phyloP scores from a whole-genome alignment of 2,329 filamentous ascomycete species.

The Chaetomium olivaceum region DNA sequence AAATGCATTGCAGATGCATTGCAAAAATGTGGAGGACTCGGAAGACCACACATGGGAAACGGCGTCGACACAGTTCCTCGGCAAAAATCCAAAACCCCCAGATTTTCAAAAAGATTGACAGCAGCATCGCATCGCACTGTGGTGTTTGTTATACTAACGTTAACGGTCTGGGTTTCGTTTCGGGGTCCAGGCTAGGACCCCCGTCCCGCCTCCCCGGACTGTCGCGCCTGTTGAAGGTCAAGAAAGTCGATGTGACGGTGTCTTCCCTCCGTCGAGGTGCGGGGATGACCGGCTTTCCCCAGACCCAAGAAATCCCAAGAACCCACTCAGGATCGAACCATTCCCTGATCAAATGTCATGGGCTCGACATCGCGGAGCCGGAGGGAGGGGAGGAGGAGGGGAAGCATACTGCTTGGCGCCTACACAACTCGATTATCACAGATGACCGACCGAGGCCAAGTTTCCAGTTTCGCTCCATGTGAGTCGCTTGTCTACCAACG shows the following conservation, averaged over 20 bases:
- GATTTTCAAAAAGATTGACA: neutral
- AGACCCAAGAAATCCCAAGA: slow-evolving; percentile 22
- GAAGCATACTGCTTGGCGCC: slow-evolving; percentile 15
- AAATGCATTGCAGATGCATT: neutral
- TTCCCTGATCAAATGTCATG: slow-evolving; percentile 19
- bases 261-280: slow-evolving; percentile 17
- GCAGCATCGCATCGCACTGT: neutral
- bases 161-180: neutral
- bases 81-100: neutral
- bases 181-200: slow-evolving; percentile 10
- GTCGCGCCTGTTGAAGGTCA: neutral
- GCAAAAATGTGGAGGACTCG: neutral
- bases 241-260: slow-evolving; percentile 16
- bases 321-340: slow-evolving; percentile 26
- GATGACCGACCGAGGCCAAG: slow-evolving; percentile 13
- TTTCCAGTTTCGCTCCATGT: slow-evolving; percentile 9
- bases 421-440: slow-evolving; percentile 4
- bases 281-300: slow-evolving; percentile 27
- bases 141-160: too few species aligned
- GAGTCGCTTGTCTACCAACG: slow-evolving; percentile 2
- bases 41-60: slow-evolving; percentile 6
- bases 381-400: neutral
- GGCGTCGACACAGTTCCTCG: slow-evolving; percentile 17
- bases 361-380: slow-evolving; percentile 6
- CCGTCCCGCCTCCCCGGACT: slow-evolving; percentile 23